Base-by-base conservation (phyloP, 148 eudicot genomes). In the Diospyros kaki region DNA sequence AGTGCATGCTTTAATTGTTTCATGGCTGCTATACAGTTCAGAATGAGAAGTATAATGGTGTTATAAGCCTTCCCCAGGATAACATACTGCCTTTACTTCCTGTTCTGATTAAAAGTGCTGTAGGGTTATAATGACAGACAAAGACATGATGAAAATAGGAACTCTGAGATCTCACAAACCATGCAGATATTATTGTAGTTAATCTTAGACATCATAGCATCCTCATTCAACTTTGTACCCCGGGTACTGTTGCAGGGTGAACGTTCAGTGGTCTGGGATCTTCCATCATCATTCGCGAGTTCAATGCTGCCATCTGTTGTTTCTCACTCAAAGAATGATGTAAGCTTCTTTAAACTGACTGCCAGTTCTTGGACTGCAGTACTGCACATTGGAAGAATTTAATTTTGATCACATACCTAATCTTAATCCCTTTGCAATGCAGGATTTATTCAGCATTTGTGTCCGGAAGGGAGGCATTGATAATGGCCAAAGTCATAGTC, bases 391-490 rank as follows among this genome's bases (percentile, higher is more conserved):
- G 28, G 28, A 28, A 28, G 28, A 28, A 28, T 28, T 28, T 28
- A 28, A 28, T 28, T 28, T 28, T 28, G 28, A 28, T 28, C 28
- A 28, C 28, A 28, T 28, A 28, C 28, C 28, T 28, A 28, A 28
- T 28, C 28, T 28, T 46, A 64, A 17, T 59, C 73, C 73, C 70
- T 77, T 58, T 80, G 63, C 90, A 95, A 97, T 80, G 63, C 90
- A 95, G 98, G 98, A 95, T 84, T 5, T 95, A 52, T 63, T 85
- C 58, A 86, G 93, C 77, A 86, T 92, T 81, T 87, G 73, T 77
- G 74, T 92, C 39, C 83, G 93, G 67, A 86, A 90, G 62, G 98
- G 97, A 75, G 98, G 98, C 59, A 72, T 89, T 73, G 96, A 95
- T 85, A 60, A 68, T 5, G 96, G 93, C 43, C 87, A 87, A 80